phyloP scores from a whole-genome alignment of 1,139 yeast species.

The Pichia sp. region DNA sequence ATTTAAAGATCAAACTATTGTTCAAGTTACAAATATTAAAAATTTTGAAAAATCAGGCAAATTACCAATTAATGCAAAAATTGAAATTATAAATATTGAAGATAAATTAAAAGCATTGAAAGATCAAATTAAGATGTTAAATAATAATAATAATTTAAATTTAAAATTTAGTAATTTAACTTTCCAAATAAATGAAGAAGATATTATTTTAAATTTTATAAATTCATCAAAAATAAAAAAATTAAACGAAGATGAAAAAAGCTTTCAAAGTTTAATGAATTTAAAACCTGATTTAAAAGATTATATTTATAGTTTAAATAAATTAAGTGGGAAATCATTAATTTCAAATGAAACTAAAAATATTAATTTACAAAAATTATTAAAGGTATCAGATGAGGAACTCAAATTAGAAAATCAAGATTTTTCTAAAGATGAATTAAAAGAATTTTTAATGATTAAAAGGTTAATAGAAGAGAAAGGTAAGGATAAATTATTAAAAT shows the following conservation, averaged over 20 bases:
- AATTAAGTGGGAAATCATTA: conserved; percentile 21
- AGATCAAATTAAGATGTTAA: conserved; percentile 30
- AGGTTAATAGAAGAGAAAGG: conserved; percentile 64
- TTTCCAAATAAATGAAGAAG: conserved; percentile 65
- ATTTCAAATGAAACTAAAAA: conserved; percentile 15
- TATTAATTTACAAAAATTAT: conserved; percentile 29
- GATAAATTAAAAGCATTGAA: conserved; percentile 26
- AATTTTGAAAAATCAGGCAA: conserved; percentile 36
- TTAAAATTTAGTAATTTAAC: conserved; percentile 39
- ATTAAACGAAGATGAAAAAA: conserved; percentile 28
- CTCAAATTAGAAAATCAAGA: conserved; percentile 20
- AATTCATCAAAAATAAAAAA: conserved; percentile 38
- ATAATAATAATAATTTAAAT: conserved; percentile 35
- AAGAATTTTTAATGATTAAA: conserved; percentile 52
- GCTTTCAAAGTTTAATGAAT: conserved; percentile 20
- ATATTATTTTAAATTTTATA: conserved; percentile 70
- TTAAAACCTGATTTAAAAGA: conserved; percentile 20
- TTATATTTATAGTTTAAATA: conserved; percentile 22
- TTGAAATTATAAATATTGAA: conserved; percentile 44
- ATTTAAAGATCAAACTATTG: conserved; percentile 46
- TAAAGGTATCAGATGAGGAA: conserved; percentile 33
- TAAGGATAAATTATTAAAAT: conserved; percentile 54
- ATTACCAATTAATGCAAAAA: conserved; percentile 55
- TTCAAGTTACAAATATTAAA: conserved; percentile 52
- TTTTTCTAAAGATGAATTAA: conserved; percentile 36